Conservation (phyloP, 805 yeast genomes). For the Maudiozyma bulderi region DNA sequence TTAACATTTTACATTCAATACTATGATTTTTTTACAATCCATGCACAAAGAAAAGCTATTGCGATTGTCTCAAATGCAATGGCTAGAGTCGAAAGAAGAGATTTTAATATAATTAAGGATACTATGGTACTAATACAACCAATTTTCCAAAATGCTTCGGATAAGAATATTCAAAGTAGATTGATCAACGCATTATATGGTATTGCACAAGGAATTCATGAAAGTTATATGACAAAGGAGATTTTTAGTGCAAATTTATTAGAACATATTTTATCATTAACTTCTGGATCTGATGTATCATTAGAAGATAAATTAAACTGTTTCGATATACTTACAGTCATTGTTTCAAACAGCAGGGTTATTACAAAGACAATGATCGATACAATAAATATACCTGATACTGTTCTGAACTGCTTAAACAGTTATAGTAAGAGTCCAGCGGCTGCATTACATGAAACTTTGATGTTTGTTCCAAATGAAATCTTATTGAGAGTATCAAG, state of each 20-base stretch:
- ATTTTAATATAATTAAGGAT: conserved; percentile 42
- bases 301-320: conserved; percentile 27
- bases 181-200: conserved; percentile 20
- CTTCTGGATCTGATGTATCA: conserved; percentile 24
- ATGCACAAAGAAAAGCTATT: conserved; percentile 78
- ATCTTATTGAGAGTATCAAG: conserved; percentile 44
- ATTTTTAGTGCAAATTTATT: conserved; percentile 27
- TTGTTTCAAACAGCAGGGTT: conserved; percentile 35
- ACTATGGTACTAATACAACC: conserved; percentile 52
- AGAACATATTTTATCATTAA: conserved; percentile 23
- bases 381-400: conserved; percentile 39
- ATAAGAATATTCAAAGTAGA: conserved; percentile 26
- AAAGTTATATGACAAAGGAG: conserved; percentile 12
- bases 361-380: conserved; percentile 38
- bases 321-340: conserved; percentile 35
- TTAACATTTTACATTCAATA: conserved; percentile 55
- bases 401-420: conserved; percentile 41
- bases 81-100: conserved; percentile 32
- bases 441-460: conserved; percentile 50
- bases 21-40: conserved; percentile 80
- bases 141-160: conserved; percentile 45
- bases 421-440: conserved; percentile 35
- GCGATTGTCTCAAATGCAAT: conserved; percentile 64
- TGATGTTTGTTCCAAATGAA: conserved; percentile 69
- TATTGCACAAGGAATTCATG: conserved; percentile 17